Evolutionary conservation across 345 rosid species (phyloP).

Genomic region (Citrus australasica): DNA sequence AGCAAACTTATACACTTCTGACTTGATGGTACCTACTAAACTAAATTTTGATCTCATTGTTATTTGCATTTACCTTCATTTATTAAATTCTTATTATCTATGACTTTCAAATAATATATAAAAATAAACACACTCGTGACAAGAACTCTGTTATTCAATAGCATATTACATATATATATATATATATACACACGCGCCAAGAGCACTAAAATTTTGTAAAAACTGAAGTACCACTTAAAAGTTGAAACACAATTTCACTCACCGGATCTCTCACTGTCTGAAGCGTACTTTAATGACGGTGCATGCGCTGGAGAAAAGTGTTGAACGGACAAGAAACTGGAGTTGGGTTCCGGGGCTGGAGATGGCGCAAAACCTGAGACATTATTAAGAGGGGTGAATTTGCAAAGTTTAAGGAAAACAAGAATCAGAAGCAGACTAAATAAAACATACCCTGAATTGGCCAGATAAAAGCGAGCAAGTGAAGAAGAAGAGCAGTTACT

Average conservation of each 20-base stretch:
- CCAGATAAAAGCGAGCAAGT: neutral
- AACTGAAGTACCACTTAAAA: too few species aligned
- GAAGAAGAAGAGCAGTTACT: neutral
- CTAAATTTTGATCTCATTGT: too few species aligned
- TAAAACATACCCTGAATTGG: neutral
- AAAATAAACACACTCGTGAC: too few species aligned
- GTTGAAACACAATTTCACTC: neutral
- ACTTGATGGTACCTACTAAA: too few species aligned
- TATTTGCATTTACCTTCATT: too few species aligned
- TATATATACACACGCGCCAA: too few species aligned
- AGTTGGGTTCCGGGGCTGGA: neutral
- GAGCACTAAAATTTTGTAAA: too few species aligned
- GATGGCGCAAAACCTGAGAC: slow-evolving; percentile 26
- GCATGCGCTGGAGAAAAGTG: slow-evolving; percentile 8
- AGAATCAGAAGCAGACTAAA: neutral
- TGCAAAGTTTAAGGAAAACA: neutral
- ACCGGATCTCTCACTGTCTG: neutral
- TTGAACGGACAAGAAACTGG: neutral
- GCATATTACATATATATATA: too few species aligned
- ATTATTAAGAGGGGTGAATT: neutral
- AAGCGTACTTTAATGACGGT: neutral
- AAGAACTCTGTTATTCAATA: too few species aligned
- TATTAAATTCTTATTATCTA: too few species aligned
- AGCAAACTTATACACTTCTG: too few species aligned
- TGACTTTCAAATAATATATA: too few species aligned